Conservation (phyloP, 2,329 filamentous ascomycete genomes). For the Blastomyces parvus region DNA sequence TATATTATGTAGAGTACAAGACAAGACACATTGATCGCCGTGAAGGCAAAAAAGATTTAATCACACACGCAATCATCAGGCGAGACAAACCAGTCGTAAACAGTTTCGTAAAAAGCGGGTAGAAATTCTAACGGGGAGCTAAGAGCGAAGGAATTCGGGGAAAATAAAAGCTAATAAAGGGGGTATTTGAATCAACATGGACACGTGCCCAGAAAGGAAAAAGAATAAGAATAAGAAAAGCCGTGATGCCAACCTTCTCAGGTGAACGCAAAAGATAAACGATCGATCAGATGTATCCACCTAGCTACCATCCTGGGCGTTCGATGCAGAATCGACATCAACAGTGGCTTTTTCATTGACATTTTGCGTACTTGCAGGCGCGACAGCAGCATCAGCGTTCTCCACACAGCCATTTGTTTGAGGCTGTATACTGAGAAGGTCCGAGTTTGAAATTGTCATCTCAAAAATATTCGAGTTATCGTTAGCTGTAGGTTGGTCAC, state of each 20-base stretch:
- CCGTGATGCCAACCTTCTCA: not conserved
- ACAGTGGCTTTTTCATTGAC: constrained; percentile 8
- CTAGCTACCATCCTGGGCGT: constrained; percentile 1
- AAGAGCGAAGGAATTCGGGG: not conserved
- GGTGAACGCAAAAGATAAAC: not conserved
- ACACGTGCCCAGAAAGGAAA: not conserved
- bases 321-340: not conserved
- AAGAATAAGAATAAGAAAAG: not conserved
- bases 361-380: constrained; percentile 14
- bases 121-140: not conserved
- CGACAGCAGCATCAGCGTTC: constrained; percentile 8
- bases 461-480: constrained; percentile 24
- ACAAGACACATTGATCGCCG: not conserved
- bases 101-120: not conserved
- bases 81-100: not conserved
- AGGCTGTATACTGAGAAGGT: constrained; percentile 17
- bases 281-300: not conserved
- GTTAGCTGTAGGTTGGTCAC: constrained; percentile 9
- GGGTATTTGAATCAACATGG: not conserved
- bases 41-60: not conserved
- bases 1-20: not conserved
- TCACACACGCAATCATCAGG: not conserved
- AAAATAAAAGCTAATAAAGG: not conserved
- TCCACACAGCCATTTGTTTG: constrained; percentile 18
- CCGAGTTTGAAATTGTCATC: constrained; percentile 24